Percentiles rank a stretch among this genome's conserved stretches.
Evolutionary conservation across 1,284 basidiomycete species (phyloP).

Genomic region (Sporisorium sorghi): DNA sequence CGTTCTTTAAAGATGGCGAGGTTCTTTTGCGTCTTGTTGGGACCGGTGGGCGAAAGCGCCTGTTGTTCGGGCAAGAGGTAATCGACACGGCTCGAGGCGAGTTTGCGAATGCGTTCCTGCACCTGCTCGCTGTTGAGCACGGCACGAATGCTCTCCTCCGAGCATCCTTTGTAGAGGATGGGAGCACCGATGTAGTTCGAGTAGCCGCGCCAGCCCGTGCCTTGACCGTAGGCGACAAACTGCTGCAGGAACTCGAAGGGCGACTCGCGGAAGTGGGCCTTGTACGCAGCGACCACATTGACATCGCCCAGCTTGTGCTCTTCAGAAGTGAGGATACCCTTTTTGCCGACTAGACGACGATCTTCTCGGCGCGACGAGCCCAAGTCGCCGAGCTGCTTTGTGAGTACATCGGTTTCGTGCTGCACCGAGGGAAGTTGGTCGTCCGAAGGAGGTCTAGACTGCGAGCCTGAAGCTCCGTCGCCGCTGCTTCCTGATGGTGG

Average conservation of each 20-base stretch:
- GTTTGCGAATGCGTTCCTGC: slow-evolving; percentile 52
- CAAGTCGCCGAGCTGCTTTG: slow-evolving; percentile 38
- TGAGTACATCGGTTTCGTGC: slow-evolving; percentile 18
- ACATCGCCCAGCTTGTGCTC: slow-evolving; percentile 56
- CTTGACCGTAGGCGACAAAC: slow-evolving; percentile 61
- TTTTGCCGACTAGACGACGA: slow-evolving; percentile 25
- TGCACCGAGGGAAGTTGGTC: slow-evolving; percentile 12
- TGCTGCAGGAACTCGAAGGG: slow-evolving; percentile 61
- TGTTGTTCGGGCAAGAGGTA: slow-evolving; percentile 43
- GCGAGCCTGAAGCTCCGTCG: neutral
- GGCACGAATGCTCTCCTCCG: slow-evolving; percentile 53
- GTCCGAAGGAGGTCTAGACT: slow-evolving; percentile 31
- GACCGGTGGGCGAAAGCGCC: slow-evolving; percentile 27
- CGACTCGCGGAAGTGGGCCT: slow-evolving; percentile 63
- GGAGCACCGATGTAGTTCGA: slow-evolving; percentile 63
- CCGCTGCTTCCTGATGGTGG: slow-evolving; percentile 5
- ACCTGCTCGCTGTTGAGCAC: slow-evolving; percentile 61
- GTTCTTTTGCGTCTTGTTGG: slow-evolving; percentile 46
- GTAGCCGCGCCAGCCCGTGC: slow-evolving; percentile 64
- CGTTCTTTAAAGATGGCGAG: slow-evolving; percentile 51
- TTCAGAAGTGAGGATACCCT: slow-evolving; percentile 39
- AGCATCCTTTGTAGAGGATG: slow-evolving; percentile 59
- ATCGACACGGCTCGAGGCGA: slow-evolving; percentile 53
- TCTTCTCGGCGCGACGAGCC: slow-evolving; percentile 33
- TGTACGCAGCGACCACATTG: slow-evolving; percentile 64